Evolutionary conservation across 371 early-diverging fungal genomes (phyloP).

Genomic region (Choanephora cucurbitarum): DNA sequence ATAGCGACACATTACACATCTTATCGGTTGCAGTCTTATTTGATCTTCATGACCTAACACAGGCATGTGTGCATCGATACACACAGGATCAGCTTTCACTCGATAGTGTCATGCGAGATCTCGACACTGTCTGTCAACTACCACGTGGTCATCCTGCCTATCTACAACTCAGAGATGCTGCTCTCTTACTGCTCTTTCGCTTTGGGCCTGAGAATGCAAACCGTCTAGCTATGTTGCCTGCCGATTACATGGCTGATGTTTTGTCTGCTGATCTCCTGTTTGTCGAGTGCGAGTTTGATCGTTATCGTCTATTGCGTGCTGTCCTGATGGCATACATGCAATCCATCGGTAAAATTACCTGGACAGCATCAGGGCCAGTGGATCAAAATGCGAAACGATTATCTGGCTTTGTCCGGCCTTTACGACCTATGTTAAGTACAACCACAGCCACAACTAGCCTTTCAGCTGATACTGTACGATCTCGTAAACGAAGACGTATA

Average conservation of each 20-base stretch:
- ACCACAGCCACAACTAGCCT: neutral
- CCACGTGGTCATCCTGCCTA: constrained; percentile 38
- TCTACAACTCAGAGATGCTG: constrained; percentile 42
- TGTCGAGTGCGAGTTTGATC: constrained; percentile 41
- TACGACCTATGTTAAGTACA: neutral
- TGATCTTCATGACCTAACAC: constrained; percentile 39
- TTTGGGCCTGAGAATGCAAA: constrained; percentile 40
- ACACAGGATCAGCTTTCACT: constrained; percentile 36
- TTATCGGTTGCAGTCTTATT: constrained; percentile 41
- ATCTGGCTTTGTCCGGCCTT: constrained; percentile 42
- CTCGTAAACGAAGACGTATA: constrained; percentile 44
- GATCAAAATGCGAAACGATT: constrained; percentile 44
- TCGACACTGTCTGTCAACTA: constrained; percentile 48
- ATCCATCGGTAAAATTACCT: constrained; percentile 46
- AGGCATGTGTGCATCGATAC: constrained; percentile 40
- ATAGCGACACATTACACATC: constrained; percentile 39
- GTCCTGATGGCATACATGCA: constrained; percentile 43
- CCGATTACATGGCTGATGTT: constrained; percentile 52
- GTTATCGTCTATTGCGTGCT: constrained; percentile 38
- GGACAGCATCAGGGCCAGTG: constrained; percentile 41
- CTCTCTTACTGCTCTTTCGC: constrained; percentile 39
- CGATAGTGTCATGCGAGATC: constrained; percentile 40
- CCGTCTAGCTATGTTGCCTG: constrained; percentile 36
- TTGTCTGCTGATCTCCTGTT: constrained; percentile 46
- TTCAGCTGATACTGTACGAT: constrained; percentile 27